Percentiles rank a stretch among this genome's conserved stretches.
These are phyloP conservation scores for Leptodontidium sp. DNA, from an alignment of 2,329 filamentous ascomycete species.

Conservation along the genomic window DNA sequence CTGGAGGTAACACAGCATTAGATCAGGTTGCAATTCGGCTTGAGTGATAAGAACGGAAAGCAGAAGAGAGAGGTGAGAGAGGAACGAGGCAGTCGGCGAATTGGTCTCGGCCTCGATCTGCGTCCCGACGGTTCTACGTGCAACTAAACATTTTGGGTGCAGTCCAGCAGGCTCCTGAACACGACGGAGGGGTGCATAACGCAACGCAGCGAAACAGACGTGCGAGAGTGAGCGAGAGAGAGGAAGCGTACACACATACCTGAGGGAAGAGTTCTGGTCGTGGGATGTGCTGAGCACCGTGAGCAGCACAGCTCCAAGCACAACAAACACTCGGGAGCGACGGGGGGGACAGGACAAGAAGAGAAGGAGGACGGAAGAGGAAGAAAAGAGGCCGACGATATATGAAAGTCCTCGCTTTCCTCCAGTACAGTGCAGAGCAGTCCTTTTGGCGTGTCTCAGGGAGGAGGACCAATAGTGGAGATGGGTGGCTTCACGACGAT, in stretches of 20 bases:
- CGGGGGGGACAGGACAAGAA: slow-evolving; percentile 19
- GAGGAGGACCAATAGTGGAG: slow-evolving; percentile 36
- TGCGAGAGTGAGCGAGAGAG: slow-evolving; percentile 20
- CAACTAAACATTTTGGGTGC: slow-evolving; percentile 8
- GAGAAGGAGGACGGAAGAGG: slow-evolving; percentile 26
- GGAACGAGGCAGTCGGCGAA: not conserved
- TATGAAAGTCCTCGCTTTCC: slow-evolving; percentile 5
- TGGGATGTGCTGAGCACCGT: slow-evolving; percentile 37
- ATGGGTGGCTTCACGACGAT: slow-evolving; percentile 30
- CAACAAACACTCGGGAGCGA: slow-evolving; percentile 34
- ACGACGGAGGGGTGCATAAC: slow-evolving; percentile 31
- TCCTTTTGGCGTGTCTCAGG: slow-evolving; percentile 19
- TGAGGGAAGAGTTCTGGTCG: slow-evolving; percentile 32
- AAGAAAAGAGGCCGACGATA: slow-evolving; percentile 31
- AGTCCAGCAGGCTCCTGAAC: slow-evolving; percentile 14
- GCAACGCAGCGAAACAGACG: slow-evolving; percentile 18
- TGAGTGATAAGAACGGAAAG: slow-evolving; percentile 19
- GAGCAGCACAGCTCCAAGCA: slow-evolving; percentile 40
- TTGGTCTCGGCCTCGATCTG: slow-evolving; percentile 15
- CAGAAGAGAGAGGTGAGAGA: not conserved
- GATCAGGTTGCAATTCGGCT: slow-evolving; percentile 32
- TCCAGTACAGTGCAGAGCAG: not conserved
- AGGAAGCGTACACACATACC: slow-evolving; percentile 32
- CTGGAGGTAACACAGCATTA: slow-evolving; percentile 42
- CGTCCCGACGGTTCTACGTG: slow-evolving; percentile 20